These are phyloP conservation scores for Deakozyma indianensis DNA, from an alignment of 805 yeast species.

Conservation along the genomic window DNA sequence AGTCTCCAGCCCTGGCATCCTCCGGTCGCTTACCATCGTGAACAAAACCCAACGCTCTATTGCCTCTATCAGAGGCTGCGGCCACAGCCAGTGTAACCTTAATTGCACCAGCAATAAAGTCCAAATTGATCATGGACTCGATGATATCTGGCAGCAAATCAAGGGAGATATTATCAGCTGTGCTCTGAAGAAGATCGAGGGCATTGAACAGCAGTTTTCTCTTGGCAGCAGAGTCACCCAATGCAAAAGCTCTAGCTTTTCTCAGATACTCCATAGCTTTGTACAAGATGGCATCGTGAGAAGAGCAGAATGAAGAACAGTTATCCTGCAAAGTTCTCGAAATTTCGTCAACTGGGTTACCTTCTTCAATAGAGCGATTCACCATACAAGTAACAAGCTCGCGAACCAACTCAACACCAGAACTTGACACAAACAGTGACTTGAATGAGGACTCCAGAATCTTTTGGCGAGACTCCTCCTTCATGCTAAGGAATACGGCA, in stretches of 20 bases:
- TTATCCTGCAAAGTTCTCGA: slow-evolving; percentile 80
- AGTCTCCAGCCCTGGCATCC: slow-evolving; percentile 36
- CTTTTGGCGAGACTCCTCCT: slow-evolving; percentile 53
- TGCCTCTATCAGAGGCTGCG: slow-evolving; percentile 46
- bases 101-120: slow-evolving; percentile 74
- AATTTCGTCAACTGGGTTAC: slow-evolving; percentile 85
- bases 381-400: slow-evolving; percentile 82
- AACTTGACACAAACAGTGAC: slow-evolving; percentile 62
- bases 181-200: slow-evolving; percentile 59
- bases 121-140: slow-evolving; percentile 59
- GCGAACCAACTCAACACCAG: slow-evolving; percentile 51
- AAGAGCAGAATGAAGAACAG: slow-evolving; percentile 89
- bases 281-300: slow-evolving; percentile 84
- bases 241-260: slow-evolving; percentile 64
- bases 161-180: slow-evolving; percentile 60
- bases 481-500: slow-evolving; percentile 55
- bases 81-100: slow-evolving; percentile 71
- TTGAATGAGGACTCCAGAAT: slow-evolving; percentile 54
- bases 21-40: slow-evolving; percentile 32
- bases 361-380: slow-evolving; percentile 74
- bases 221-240: slow-evolving; percentile 52
- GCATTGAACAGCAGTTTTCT: slow-evolving; percentile 59
- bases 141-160: slow-evolving; percentile 76
- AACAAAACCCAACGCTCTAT: slow-evolving; percentile 41
- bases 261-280: slow-evolving; percentile 87